phyloP scores from a whole-genome alignment of 2,329 filamentous ascomycete species.

The Colletotrichum higginsianum region DNA sequence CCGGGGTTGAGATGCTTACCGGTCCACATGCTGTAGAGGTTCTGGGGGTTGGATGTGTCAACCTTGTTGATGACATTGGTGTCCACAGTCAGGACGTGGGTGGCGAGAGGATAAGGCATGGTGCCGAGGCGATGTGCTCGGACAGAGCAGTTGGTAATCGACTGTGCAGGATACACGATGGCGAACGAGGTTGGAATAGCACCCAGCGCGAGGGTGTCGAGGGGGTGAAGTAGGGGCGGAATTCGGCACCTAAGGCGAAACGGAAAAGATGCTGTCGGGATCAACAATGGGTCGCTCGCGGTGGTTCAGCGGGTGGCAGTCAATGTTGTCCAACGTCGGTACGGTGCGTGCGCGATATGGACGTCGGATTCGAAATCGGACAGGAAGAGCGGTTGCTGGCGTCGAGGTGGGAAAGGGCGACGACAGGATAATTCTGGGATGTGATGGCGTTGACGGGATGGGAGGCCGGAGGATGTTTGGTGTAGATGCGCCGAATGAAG shows the following conservation, averaged over 20 bases:
- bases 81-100: conserved; percentile 92
- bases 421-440: conserved; percentile 26
- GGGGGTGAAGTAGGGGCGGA: conserved; percentile 4
- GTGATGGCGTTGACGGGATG: conserved; percentile 25
- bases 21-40: conserved; percentile 97
- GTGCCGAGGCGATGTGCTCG: conserved; percentile 55
- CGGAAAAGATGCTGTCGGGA: conserved; percentile 3
- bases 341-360: background rate
- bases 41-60: conserved; percentile 92
- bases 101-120: conserved; percentile 89
- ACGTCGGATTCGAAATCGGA: conserved; percentile 11
- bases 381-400: conserved; percentile 10
- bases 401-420: conserved; percentile 17
- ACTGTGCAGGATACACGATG: conserved; percentile 45
- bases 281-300: conserved; percentile 10
- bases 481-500: conserved; percentile 22
- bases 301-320: conserved; percentile 8
- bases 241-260: conserved; percentile 35
- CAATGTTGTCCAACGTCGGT: conserved; percentile 17
- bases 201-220: conserved; percentile 15
- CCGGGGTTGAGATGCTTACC: conserved; percentile 70
- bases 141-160: conserved; percentile 50
- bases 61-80: conserved; percentile 94
- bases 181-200: conserved; percentile 44
- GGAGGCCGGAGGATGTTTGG: conserved; percentile 28